phyloP scores from a whole-genome alignment of 2,329 filamentous ascomycete species.

The Lecanicillium sp. region DNA sequence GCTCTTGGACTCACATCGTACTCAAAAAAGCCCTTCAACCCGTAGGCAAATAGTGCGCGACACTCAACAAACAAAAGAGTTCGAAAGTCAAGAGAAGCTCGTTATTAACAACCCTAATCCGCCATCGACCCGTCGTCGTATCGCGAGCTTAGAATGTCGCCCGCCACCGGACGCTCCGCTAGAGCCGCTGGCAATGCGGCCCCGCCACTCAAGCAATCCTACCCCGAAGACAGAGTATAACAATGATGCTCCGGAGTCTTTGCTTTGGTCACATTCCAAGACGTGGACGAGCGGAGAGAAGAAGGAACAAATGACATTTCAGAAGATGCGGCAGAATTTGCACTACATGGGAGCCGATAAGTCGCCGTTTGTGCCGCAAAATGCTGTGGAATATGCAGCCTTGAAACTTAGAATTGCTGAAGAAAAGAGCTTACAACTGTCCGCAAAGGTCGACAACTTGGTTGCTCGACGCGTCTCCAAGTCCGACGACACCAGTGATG shows the following conservation, averaged over 20 bases:
- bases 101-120: background rate
- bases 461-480: conserved; percentile 1
- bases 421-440: conserved; percentile 3
- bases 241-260: background rate
- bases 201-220: background rate
- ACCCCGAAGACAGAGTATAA: background rate
- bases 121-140: too few relatives aligned
- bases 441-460: conserved; percentile 5
- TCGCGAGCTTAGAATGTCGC: too few relatives aligned
- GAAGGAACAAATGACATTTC: conserved; percentile 9
- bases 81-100: background rate
- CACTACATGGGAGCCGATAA: conserved; percentile 7
- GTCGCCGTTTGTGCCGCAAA: conserved; percentile 14
- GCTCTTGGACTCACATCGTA: background rate
- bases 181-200: conserved; percentile 2
- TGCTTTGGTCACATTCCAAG: conserved; percentile 9
- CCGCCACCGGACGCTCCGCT: background rate
- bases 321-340: conserved; percentile 12
- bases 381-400: conserved; percentile 8
- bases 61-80: background rate
- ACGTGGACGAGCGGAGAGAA: conserved; percentile 12
- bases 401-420: conserved; percentile 3
- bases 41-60: background rate
- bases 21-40: background rate
- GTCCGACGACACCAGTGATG: background rate